These are phyloP conservation scores for Aspergillus campestris DNA, from an alignment of 495 filamentous ascomycete species.

Conservation along the genomic window DNA sequence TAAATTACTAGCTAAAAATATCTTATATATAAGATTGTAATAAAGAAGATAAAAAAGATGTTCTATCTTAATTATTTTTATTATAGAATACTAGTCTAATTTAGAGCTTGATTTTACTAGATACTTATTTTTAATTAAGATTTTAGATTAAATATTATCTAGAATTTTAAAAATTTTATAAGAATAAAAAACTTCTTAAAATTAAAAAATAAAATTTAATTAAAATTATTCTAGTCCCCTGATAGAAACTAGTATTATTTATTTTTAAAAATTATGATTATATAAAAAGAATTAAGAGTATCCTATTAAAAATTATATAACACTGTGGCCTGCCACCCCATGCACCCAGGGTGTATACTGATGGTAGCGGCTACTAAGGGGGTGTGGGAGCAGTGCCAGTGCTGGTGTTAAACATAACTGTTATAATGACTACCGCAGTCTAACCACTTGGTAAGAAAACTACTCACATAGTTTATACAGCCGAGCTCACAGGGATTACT, in stretches of 20 bases:
- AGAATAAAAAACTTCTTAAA: not conserved
- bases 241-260: not conserved
- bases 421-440: constrained; percentile 15
- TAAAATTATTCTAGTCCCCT: not conserved
- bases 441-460: constrained; percentile 6
- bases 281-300: too few relatives aligned
- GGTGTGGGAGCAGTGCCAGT: too few relatives aligned
- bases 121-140: not conserved
- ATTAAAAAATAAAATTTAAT: not conserved
- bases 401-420: not conserved
- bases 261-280: too few relatives aligned
- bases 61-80: too few relatives aligned
- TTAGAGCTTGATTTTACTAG: too few relatives aligned
- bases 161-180: not conserved
- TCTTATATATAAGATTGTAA: too few relatives aligned
- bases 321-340: too few relatives aligned
- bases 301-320: too few relatives aligned
- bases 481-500: constrained; percentile 6
- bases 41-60: too few relatives aligned
- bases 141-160: too few relatives aligned
- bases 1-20: too few relatives aligned
- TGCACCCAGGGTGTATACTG: constrained; percentile 8
- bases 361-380: constrained; percentile 14
- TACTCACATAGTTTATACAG: constrained; percentile 9
- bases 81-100: too few relatives aligned